These are phyloP conservation scores for Coniochaeta sp. DNA, from an alignment of 2,329 filamentous ascomycete genomes.

Conservation along the genomic window DNA sequence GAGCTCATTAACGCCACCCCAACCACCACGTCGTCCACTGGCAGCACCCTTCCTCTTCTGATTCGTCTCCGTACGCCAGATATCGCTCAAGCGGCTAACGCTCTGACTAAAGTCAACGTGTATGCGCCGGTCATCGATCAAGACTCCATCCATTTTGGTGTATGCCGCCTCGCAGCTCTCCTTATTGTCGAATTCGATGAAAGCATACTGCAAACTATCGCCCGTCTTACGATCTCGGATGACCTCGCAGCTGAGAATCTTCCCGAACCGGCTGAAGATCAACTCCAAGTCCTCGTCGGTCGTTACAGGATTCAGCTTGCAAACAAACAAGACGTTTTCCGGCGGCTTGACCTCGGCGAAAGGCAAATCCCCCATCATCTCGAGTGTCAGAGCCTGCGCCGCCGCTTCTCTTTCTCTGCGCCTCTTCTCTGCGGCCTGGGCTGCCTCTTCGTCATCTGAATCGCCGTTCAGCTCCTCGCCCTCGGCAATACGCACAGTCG, in stretches of 20 bases:
- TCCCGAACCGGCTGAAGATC: conserved; percentile 95
- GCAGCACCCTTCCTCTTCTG: conserved; percentile 56
- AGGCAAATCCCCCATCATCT: conserved; percentile 95
- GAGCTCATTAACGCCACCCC: conserved; percentile 80
- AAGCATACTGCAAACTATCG: conserved; percentile 93
- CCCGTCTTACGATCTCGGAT: conserved; percentile 91
- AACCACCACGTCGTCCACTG: conserved; percentile 59
- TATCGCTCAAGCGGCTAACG: conserved; percentile 77
- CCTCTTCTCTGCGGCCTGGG: conserved; percentile 60
- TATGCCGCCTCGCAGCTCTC: conserved; percentile 90
- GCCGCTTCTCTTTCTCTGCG: conserved; percentile 85
- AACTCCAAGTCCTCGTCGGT: conserved; percentile 89
- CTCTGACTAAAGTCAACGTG: conserved; percentile 99
- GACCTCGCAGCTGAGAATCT: conserved; percentile 90
- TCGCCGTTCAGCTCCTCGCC: conserved; percentile 71
- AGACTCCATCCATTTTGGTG: conserved; percentile 96
- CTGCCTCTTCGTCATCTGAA: conserved; percentile 62
- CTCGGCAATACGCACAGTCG: conserved; percentile 85
- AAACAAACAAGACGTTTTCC: conserved; percentile 95
- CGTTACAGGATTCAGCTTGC: conserved; percentile 96
- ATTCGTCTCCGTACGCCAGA: conserved; percentile 82
- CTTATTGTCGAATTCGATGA: conserved; percentile 94
- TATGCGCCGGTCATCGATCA: conserved; percentile 95
- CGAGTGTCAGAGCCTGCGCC: conserved; percentile 87
- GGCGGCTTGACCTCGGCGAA: conserved; percentile 97